A percentile compares a stretch with the other conserved stretches of the same genome.
Conservation (phyloP, 768 basidiomycete genomes). For the Tephrocybe rancida region DNA sequence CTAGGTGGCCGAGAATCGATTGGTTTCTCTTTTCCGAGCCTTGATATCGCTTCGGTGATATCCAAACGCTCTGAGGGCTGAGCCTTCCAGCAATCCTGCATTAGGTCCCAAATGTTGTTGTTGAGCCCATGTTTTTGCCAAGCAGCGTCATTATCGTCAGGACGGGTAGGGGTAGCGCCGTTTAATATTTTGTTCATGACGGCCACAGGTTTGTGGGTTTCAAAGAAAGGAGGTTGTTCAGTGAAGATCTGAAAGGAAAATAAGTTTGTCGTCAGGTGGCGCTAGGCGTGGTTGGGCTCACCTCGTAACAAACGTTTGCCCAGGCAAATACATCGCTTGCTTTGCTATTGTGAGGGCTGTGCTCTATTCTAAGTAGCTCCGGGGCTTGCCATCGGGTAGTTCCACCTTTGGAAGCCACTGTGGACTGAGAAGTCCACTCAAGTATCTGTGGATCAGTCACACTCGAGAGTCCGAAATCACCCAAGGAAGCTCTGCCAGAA, state of each 20-base stretch:
- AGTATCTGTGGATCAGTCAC: constrained; percentile 14
- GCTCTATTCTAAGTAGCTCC: neutral
- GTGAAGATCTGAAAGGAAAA: constrained; percentile 7
- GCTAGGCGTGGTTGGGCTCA: neutral
- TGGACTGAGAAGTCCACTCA: constrained; percentile 17
- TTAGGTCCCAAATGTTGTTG: constrained; percentile 5
- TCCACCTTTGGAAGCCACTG: constrained; percentile 11
- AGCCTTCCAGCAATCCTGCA: constrained; percentile 8
- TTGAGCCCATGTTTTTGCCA: constrained; percentile 3
- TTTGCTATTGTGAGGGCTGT: constrained; percentile 10
- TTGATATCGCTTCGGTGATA: neutral
- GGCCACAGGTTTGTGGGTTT: neutral
- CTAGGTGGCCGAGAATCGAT: neutral
- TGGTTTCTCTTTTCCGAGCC: neutral
- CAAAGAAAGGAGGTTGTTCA: constrained; percentile 2
- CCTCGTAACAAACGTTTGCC: constrained; percentile 16
- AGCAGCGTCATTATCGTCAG: neutral
- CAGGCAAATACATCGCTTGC: constrained; percentile 16
- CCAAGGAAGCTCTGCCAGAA: constrained; percentile 21
- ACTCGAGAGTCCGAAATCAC: constrained; percentile 24
- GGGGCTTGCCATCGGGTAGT: constrained; percentile 15
- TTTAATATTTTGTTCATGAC: neutral
- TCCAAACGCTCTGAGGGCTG: neutral
- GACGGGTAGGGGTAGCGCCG: neutral
- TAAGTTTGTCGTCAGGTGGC: too few relatives aligned